These are phyloP conservation scores for Kazachstania viticola DNA, from an alignment of 805 yeast genomes.

Conservation along the genomic window DNA sequence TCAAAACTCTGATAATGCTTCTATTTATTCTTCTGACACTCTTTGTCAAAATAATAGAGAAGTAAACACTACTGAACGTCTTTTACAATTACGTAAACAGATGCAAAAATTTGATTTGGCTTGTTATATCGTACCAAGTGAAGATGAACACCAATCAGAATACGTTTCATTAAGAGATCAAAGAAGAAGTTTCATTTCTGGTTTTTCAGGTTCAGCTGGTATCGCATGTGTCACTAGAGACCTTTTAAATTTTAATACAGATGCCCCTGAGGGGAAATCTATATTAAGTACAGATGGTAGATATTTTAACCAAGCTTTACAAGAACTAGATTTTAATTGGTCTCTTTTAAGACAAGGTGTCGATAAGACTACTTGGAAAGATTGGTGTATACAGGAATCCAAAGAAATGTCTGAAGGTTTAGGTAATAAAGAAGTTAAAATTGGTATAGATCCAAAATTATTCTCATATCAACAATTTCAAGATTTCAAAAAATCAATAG, in stretches of 20 bases:
- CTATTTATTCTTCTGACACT: conserved; percentile 30
- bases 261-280: conserved; percentile 48
- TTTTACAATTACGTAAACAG: conserved; percentile 45
- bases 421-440: conserved; percentile 32
- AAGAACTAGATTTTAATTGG: conserved; percentile 77
- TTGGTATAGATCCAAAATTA: conserved; percentile 78
- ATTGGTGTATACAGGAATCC: conserved; percentile 56
- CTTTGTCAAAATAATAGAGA: conserved; percentile 29
- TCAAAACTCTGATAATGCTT: conserved; percentile 13
- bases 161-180: conserved; percentile 75
- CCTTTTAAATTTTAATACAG: conserved; percentile 29
- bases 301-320: conserved; percentile 81
- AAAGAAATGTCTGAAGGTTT: conserved; percentile 32
- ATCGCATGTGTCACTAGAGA: conserved; percentile 67
- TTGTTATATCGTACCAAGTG: conserved; percentile 72
- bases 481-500: conserved; percentile 22
- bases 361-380: conserved; percentile 69
- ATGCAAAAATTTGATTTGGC: conserved; percentile 58
- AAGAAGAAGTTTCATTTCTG: conserved; percentile 72
- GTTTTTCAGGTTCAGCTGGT: conserved; percentile 91
- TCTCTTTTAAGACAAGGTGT: conserved; percentile 67
- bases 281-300: conserved; percentile 89
- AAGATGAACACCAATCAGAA: conserved; percentile 90
- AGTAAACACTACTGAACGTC: conserved; percentile 48
- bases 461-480: conserved; percentile 36